Evolutionary conservation across 306 rosid species (phyloP), one percentile per base, ranked within the genome.

Genomic region (Acacia confusa): DNA sequence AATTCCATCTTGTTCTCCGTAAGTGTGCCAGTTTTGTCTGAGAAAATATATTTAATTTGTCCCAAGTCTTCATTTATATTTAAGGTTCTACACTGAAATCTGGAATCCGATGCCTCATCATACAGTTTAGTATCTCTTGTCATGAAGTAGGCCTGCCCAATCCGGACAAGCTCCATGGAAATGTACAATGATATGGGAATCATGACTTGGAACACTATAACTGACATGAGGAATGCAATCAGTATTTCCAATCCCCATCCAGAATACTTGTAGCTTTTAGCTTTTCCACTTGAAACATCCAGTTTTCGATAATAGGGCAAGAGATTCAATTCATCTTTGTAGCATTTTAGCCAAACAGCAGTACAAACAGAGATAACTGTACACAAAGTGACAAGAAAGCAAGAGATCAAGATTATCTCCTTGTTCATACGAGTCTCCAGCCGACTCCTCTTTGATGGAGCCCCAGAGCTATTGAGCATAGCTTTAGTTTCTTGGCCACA

Each of bases 1-100:
- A 95, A 95, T 71, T 92, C 99, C 99, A 95, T 95, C 88, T 95
- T 95, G 87, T 95, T 95, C 88, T 95, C 97, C 0, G 99, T 93
- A 44, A 95, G 99, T 13, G 99, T 95, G 52, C 99, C 99, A 4
- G 99, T 95, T 89, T 95, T 95, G 75, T 95, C 99, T 0, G 99
- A 95, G 84, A 95, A 95, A 28, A 95, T 90, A 83, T 93, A 95
- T 79, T 89, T 92, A 72, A 95, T 87, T 77, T 95, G 99, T 44
- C 99, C 99, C 74, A 95, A 89, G 90, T 95, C 98, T 86, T 95
- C 99, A 74, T 93, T 95, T 78, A 95, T 93, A 80, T 92, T 95
- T 84, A 95, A 83, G 81, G 99, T 93, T 77, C 98, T 88, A 84
- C 99, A 95, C 74, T 95, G 98, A 63, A 95, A 95, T 74, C 88